Evolutionary conservation across 495 filamentous ascomycete genomes (phyloP).

Genomic region (Penicillium bovifimosum): DNA sequence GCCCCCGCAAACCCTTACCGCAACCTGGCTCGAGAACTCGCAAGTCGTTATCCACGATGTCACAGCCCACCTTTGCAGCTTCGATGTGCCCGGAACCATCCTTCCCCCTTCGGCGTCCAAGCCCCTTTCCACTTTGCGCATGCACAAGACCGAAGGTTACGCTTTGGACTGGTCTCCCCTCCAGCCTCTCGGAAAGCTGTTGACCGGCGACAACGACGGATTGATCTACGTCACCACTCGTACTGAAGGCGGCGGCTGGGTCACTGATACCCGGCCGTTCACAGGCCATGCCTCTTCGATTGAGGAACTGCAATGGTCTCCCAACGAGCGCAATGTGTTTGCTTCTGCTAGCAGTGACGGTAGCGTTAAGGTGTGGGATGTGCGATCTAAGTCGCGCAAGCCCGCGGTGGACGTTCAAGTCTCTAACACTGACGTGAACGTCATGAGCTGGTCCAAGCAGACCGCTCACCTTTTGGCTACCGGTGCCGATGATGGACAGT

Average conservation of each 20-base stretch:
- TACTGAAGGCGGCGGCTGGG: conserved; percentile 81
- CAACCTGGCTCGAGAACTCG: conserved; percentile 83
- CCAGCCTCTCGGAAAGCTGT: conserved; percentile 68
- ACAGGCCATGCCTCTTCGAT: conserved; percentile 77
- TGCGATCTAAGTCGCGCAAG: conserved; percentile 78
- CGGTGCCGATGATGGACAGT: conserved; percentile 88
- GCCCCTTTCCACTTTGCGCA: conserved; percentile 75
- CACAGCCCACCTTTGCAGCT: conserved; percentile 75
- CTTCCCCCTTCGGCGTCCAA: conserved; percentile 78
- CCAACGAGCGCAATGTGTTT: conserved; percentile 85
- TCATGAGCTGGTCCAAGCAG: conserved; percentile 86
- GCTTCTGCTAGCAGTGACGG: conserved; percentile 90
- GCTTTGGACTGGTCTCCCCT: conserved; percentile 90
- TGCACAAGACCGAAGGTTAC: conserved; percentile 92
- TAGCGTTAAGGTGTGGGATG: conserved; percentile 92
- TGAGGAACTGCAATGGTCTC: conserved; percentile 95
- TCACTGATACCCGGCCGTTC: conserved; percentile 74
- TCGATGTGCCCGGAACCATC: conserved; percentile 78
- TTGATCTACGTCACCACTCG: conserved; percentile 81
- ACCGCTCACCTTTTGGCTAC: conserved; percentile 86
- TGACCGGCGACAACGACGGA: conserved; percentile 89
- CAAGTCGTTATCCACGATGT: conserved; percentile 92
- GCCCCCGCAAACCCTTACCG: conserved; percentile 74
- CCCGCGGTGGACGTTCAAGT: conserved; percentile 81
- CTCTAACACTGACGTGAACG: conserved; percentile 84